Evolutionary conservation across 768 basidiomycete genomes (phyloP), one percentile per base, ranked within the genome.

Genomic region (Saitozyma podzolica): DNA sequence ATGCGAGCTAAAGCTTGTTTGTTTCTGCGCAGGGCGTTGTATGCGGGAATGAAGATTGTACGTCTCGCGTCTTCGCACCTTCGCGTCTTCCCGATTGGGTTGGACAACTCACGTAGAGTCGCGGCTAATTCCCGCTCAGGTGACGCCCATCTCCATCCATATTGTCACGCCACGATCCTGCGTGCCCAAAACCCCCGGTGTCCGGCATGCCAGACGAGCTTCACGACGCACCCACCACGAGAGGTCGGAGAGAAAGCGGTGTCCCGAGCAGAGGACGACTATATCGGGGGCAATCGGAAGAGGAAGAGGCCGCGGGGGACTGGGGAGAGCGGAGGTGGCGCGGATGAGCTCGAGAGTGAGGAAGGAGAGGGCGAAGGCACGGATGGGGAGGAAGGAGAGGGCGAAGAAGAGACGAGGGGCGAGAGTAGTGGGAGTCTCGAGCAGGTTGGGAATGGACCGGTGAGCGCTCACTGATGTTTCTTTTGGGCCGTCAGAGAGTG

Each of bases 241-340:
- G 65, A 65, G 6, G 59, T 78, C 11, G 77, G 77, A 8, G 77
- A 78, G 55, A 69, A 68, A 50, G 63, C 77, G 0, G 70, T 72
- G 8, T 43, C 62, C 0, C 48, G 50, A 11, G 59, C 43, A 3
- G 64, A 73, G 45, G 76, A 78, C 55, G 54, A 67, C 8, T 68
- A 50, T 42, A 58, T 48, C 0, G 49, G 53, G 8, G 52, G 40
- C n/a, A 53, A 42, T 37, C 39, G 55, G 13, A 72, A 68, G 50
- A 43, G 58, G 52, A 70, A 67, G 52, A 65, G 64, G 47, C 55
- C 41, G 8, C 39, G 50, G 8, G 40, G 41, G 49, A 40, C 29
- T 17, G 54, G 58, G 50, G 8, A 43, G 49, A 17, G 56, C 51
- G 29, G 50, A 42, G 17, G 59, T 47, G 8, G 62, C 39, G 69